Conservation (phyloP, 768 basidiomycete species). For the Kwoniella botswanensis region DNA sequence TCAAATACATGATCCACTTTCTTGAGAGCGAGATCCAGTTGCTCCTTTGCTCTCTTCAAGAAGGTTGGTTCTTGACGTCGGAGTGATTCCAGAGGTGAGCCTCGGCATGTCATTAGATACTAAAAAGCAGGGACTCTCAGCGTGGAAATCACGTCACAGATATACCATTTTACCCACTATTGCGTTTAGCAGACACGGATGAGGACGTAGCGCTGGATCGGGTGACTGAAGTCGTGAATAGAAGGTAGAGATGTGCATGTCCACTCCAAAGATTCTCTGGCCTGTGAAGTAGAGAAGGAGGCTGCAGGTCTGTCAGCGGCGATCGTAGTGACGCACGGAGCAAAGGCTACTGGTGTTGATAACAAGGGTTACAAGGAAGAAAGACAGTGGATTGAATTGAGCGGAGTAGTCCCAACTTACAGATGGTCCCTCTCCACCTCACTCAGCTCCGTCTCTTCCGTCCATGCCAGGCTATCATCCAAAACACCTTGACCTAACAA, state of each 20-base stretch:
- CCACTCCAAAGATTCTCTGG: conserved; percentile 29
- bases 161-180: conserved; percentile 13
- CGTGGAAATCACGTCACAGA: neutral
- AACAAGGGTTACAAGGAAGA: no score
- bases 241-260: conserved; percentile 34
- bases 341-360: no score
- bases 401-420: conserved; percentile 11
- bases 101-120: conserved; percentile 30
- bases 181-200: conserved; percentile 31
- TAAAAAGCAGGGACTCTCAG: neutral
- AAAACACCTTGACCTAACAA: conserved; percentile 1
- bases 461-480: neutral
- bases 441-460: conserved; percentile 2
- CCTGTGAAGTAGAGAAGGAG: conserved; percentile 32
- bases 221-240: conserved; percentile 16
- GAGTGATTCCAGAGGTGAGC: conserved; percentile 18
- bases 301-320: neutral
- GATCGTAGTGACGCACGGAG: neutral
- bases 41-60: conserved; percentile 9
- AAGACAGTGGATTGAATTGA: neutral
- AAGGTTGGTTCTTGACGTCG: conserved; percentile 19
- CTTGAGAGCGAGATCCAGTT: conserved; percentile 24
- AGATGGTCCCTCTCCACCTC: conserved; percentile 31
- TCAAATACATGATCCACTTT: conserved; percentile 18
- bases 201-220: conserved; percentile 21